Evolutionary conservation across 73 alveolate species (phyloP).

Genomic region (Durusdinium trenchii): DNA sequence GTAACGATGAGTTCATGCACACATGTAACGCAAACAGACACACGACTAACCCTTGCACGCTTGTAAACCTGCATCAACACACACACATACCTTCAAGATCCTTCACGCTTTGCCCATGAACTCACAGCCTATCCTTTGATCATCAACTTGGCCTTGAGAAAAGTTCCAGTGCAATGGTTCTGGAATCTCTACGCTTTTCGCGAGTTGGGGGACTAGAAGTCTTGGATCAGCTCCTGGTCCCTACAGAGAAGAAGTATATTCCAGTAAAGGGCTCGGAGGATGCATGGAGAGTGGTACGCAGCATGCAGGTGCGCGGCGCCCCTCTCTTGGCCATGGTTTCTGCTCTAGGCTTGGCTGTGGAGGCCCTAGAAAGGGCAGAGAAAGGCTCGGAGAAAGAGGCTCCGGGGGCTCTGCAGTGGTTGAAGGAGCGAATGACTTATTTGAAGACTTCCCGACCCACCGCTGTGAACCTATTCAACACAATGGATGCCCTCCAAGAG

Average conservation of each 20-base stretch:
- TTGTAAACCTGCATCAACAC: not conserved
- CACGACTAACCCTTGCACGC: too few relatives aligned
- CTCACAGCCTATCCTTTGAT: too few relatives aligned
- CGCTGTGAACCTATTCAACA: slow-evolving; percentile 73
- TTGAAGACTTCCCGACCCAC: slow-evolving; percentile 91
- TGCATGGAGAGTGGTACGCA: slow-evolving; percentile 30
- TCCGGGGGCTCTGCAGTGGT: slow-evolving; percentile 39
- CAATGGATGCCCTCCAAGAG: slow-evolving; percentile 62
- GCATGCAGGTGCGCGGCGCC: slow-evolving; percentile 76
- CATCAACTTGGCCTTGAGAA: too few relatives aligned
- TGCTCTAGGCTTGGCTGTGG: slow-evolving; percentile 83
- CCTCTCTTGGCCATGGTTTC: slow-evolving; percentile 94
- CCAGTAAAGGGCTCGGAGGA: slow-evolving; percentile 57
- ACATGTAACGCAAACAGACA: too few relatives aligned
- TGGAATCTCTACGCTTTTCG: slow-evolving; percentile 73
- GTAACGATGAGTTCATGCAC: too few relatives aligned
- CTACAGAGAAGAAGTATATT: slow-evolving; percentile 45
- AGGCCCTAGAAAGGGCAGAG: slow-evolving; percentile 1
- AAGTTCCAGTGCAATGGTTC: not conserved
- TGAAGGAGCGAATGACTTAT: slow-evolving; percentile 49
- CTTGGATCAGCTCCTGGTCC: slow-evolving; percentile 91
- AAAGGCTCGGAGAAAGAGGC: not conserved
- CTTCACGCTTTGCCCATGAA: too few relatives aligned
- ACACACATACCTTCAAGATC: not conserved
- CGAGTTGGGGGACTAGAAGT: slow-evolving; percentile 66